Percentiles rank a stretch among this genome's conserved stretches.
phyloP scores from a whole-genome alignment of 768 basidiomycete genomes.

The Lentinus tigrinus region DNA sequence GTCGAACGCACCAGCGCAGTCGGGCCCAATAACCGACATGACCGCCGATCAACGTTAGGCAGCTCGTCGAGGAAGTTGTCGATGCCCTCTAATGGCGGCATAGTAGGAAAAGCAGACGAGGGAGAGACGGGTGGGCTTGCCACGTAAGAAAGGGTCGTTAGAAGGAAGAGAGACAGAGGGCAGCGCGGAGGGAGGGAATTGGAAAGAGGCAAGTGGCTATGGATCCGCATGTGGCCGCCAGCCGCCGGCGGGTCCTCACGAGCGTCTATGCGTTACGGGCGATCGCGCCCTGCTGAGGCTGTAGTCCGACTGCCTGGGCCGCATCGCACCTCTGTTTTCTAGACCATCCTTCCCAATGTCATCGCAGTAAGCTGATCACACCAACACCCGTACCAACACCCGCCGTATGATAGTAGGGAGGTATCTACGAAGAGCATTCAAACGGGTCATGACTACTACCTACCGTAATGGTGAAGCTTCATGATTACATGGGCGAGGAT shows the following conservation, averaged over 20 bases:
- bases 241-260: background rate
- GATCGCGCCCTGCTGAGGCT: too few species aligned
- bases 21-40: conserved; percentile 46
- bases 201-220: conserved; percentile 8
- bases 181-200: background rate
- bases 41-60: conserved; percentile 40
- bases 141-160: background rate
- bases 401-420: background rate
- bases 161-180: background rate
- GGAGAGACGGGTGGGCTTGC: background rate
- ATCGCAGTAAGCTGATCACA: too few species aligned
- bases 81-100: conserved; percentile 10
- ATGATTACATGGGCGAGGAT: conserved; percentile 21
- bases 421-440: conserved; percentile 14
- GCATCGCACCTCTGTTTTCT: too few species aligned
- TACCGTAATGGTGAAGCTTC: conserved; percentile 11
- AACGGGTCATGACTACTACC: conserved; percentile 16
- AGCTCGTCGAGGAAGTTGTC: conserved; percentile 30
- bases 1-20: conserved; percentile 41
- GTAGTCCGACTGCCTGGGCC: too few species aligned
- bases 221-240: background rate
- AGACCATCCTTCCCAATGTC: too few species aligned
- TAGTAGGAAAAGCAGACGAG: background rate
- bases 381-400: too few species aligned
- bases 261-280: background rate